Percentiles rank a stretch among this genome's conserved stretches.
Conservation (phyloP, 2,329 filamentous ascomycete species). For the Microsporum ferrugineum region DNA sequence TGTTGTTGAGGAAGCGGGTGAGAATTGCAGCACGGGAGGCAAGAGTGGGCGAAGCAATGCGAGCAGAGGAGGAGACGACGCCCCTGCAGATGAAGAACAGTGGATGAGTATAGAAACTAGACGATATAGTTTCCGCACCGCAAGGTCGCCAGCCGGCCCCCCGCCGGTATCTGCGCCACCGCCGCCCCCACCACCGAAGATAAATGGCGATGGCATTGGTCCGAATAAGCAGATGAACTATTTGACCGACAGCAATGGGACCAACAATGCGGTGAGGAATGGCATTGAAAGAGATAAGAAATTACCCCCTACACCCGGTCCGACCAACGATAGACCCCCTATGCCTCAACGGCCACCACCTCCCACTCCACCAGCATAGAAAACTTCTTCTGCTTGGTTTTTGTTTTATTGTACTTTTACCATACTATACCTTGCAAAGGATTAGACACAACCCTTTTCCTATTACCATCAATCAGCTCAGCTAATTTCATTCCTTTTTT, state of each 20-base stretch:
- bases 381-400: neutral
- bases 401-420: conserved; percentile 2
- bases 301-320: conserved; percentile 5
- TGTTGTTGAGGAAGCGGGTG: conserved; percentile 81
- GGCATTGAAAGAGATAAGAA: neutral
- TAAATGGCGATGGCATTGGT: neutral
- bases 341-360: conserved; percentile 1
- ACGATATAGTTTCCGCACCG: conserved; percentile 11
- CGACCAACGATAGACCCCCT: neutral
- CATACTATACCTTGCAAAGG: conserved; percentile 1
- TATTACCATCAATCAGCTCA: neutral
- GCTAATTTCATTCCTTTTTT: neutral
- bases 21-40: conserved; percentile 47
- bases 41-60: conserved; percentile 10
- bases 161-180: conserved; percentile 11
- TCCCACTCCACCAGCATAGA: neutral
- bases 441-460: neutral
- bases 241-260: neutral
- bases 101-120: conserved; percentile 5
- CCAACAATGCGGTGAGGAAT: neutral
- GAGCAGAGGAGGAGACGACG: conserved; percentile 2
- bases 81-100: neutral
- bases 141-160: conserved; percentile 8
- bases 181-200: conserved; percentile 8
- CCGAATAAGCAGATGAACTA: neutral